phyloP scores from a whole-genome alignment of 2,329 filamentous ascomycete genomes.

The Talaromyces atroroseus region DNA sequence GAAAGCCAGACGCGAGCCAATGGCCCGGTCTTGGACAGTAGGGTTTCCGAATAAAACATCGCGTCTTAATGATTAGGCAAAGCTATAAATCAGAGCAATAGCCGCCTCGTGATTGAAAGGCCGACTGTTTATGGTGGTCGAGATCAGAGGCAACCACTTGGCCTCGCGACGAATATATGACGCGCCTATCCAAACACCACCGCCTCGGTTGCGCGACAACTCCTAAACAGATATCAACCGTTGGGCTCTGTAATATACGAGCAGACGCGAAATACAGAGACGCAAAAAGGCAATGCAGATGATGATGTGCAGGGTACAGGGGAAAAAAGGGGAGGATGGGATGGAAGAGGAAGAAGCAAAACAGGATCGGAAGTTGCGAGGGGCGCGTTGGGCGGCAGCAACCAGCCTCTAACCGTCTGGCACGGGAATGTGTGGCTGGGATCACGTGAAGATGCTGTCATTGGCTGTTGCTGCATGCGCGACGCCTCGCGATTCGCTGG shows the following conservation, averaged over 20 bases:
- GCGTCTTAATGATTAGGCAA: conserved; percentile 13
- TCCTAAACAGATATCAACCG: background rate
- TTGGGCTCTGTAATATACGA: background rate
- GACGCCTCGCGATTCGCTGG: background rate
- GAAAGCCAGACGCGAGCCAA: conserved; percentile 97
- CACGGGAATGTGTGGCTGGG: conserved; percentile 23
- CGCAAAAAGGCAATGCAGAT: background rate
- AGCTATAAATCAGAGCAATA: conserved; percentile 25
- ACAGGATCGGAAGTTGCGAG: conserved; percentile 13
- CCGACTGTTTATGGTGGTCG: conserved; percentile 11
- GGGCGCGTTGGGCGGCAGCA: conserved; percentile 11
- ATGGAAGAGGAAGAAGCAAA: conserved; percentile 12
- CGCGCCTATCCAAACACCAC: conserved; percentile 16
- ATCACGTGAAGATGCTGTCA: conserved; percentile 22
- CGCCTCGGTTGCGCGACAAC: conserved; percentile 10
- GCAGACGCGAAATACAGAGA: background rate
- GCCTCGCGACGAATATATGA: conserved; percentile 4
- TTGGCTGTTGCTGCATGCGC: background rate
- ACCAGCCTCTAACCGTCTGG: conserved; percentile 13
- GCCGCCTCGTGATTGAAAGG: background rate
- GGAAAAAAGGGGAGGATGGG: background rate
- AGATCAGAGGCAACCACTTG: background rate
- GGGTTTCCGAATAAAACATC: conserved; percentile 98
- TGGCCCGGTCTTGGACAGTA: conserved; percentile 94
- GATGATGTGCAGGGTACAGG: background rate